Conservation (phyloP, 345 rosid species). For the Limnanthes douglasii region DNA sequence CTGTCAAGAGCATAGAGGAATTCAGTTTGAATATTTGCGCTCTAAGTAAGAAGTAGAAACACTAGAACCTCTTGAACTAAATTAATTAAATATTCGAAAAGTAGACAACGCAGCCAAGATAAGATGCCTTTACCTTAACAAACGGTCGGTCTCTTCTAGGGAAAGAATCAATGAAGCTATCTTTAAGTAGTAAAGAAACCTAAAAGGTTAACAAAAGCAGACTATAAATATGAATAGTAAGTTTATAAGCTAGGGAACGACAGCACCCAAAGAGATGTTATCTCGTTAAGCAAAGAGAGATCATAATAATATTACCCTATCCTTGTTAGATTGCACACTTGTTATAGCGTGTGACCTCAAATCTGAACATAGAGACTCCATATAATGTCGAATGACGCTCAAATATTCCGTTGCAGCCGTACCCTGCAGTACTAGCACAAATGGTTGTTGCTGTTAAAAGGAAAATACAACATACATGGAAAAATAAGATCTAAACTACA, state of each 20-base stretch:
- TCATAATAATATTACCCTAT: constrained; percentile 39
- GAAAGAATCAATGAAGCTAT: constrained; percentile 89
- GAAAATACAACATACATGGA: too few species aligned
- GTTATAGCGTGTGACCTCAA: constrained; percentile 82
- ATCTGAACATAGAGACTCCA: constrained; percentile 81
- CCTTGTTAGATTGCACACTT: constrained; percentile 80
- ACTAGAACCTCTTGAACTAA: too few species aligned
- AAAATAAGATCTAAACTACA: too few species aligned
- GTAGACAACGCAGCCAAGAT: neutral
- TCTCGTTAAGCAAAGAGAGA: constrained; percentile 1
- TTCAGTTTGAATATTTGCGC: constrained; percentile 3
- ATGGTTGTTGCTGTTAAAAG: too few species aligned
- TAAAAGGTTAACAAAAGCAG: constrained; percentile 16
- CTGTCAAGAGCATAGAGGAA: constrained; percentile 19
- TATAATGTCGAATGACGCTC: constrained; percentile 54
- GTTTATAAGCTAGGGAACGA: constrained; percentile 1
- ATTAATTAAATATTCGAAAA: too few species aligned
- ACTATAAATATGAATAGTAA: constrained; percentile 2
- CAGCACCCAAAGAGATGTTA: neutral
- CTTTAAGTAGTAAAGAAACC: constrained; percentile 92
- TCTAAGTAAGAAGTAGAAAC: neutral
- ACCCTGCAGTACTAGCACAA: constrained; percentile 26
- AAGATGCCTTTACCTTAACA: constrained; percentile 35
- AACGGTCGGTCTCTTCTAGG: constrained; percentile 61
- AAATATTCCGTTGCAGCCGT: constrained; percentile 57